A percentile compares a stretch with the other conserved stretches of the same genome.
These are phyloP conservation scores for Eimeria tenella DNA, from an alignment of 169 alveolate genomes.

Conservation along the genomic window DNA sequence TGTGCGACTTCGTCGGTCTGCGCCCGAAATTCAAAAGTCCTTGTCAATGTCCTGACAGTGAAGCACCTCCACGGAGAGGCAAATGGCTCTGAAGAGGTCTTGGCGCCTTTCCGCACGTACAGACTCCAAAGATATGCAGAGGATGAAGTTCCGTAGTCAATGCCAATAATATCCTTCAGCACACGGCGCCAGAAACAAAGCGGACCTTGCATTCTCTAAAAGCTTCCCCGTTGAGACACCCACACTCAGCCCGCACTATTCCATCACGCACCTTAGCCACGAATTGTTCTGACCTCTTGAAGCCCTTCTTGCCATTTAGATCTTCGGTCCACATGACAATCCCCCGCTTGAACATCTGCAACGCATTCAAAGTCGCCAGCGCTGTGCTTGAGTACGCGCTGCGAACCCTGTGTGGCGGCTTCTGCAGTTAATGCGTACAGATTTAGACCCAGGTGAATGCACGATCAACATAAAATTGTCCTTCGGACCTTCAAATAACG, in stretches of 20 bases:
- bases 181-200: background rate
- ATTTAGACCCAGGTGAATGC: no score
- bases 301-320: constrained; percentile 43
- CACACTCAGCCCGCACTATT: no score
- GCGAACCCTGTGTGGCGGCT: no score
- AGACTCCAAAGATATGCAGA: constrained; percentile 59
- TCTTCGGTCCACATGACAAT: constrained; percentile 58
- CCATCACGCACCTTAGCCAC: background rate
- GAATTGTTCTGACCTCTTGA: constrained; percentile 17
- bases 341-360: constrained; percentile 58
- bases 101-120: background rate
- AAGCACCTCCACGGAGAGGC: constrained; percentile 74
- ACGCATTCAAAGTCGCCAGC: background rate
- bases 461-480: background rate
- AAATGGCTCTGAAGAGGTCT: background rate
- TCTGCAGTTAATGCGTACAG: no score
- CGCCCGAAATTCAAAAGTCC: constrained; percentile 44
- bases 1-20: constrained; percentile 63
- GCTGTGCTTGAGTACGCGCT: no score
- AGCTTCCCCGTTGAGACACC: no score
- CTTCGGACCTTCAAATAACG: constrained; percentile 53
- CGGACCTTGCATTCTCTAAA: background rate
- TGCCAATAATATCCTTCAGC: constrained; percentile 61
- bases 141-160: constrained; percentile 58
- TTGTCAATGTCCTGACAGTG: constrained; percentile 31